Conservation (phyloP, 169 alveolate genomes). For the Plasmodium vivax region DNA sequence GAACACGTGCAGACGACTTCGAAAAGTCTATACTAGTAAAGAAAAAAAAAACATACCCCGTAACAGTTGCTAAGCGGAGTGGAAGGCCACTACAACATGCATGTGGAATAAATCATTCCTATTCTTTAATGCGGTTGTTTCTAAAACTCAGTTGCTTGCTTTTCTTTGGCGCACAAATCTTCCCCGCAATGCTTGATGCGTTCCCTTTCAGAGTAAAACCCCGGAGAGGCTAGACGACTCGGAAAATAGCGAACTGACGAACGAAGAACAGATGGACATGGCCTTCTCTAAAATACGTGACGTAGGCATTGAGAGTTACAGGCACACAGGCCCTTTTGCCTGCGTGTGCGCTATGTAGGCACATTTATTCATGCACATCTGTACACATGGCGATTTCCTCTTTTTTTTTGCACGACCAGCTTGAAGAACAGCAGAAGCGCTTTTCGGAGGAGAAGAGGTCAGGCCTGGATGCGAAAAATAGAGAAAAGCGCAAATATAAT, state of each 20-base stretch:
- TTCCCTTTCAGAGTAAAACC: constrained; percentile 11
- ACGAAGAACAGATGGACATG: constrained; percentile 42
- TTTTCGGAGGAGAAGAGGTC: constrained; percentile 33
- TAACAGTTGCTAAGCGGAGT: background rate
- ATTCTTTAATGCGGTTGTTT: background rate
- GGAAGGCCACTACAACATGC: background rate
- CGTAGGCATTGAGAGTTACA: background rate
- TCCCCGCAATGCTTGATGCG: background rate
- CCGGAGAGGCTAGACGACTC: background rate
- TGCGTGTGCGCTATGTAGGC: background rate
- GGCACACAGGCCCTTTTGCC: background rate
- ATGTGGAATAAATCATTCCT: background rate
- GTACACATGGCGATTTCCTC: background rate
- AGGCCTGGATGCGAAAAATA: background rate
- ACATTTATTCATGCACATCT: background rate
- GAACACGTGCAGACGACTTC: constrained; percentile 14
- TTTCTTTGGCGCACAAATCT: background rate
- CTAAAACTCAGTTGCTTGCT: background rate
- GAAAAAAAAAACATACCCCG: background rate
- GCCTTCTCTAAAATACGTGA: constrained; percentile 43
- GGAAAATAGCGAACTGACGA: constrained; percentile 3
- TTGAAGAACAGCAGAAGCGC: constrained; percentile 35
- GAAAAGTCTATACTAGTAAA: constrained; percentile 8
- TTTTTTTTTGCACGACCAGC: background rate
- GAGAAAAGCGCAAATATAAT: background rate